These are phyloP conservation scores for Fusarium tricinctum DNA, from an alignment of 2,329 filamentous ascomycete species.

Conservation along the genomic window DNA sequence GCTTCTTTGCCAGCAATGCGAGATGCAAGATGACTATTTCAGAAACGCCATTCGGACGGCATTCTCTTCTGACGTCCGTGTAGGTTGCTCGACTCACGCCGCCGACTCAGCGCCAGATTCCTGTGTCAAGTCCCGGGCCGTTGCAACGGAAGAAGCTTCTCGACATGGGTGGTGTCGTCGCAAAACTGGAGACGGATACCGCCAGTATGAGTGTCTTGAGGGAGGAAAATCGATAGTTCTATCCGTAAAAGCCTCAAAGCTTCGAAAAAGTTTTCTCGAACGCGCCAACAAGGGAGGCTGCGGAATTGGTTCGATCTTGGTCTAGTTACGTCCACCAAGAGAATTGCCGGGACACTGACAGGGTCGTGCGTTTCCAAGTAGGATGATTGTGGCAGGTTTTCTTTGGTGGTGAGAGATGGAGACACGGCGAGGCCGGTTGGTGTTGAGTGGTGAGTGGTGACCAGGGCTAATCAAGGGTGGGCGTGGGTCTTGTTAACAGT, in stretches of 20 bases:
- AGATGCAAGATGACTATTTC: constrained; percentile 10
- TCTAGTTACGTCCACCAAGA: constrained; percentile 4
- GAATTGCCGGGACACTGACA: constrained; percentile 20
- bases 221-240: constrained; percentile 34
- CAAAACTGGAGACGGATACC: constrained; percentile 28
- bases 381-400: constrained; percentile 37
- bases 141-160: constrained; percentile 17
- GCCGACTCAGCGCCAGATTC: constrained; percentile 16
- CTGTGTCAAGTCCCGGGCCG: constrained; percentile 19
- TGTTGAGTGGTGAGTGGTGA: constrained; percentile 42
- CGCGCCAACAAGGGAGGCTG: constrained; percentile 17
- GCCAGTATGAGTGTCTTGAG: constrained; percentile 24
- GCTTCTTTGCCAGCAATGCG: constrained; percentile 15
- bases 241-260: constrained; percentile 16
- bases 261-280: constrained; percentile 39
- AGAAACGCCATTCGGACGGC: constrained; percentile 4
- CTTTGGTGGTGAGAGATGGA: constrained; percentile 47
- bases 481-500: constrained; percentile 38
- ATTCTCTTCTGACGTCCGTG: constrained; percentile 29
- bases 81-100: constrained; percentile 28
- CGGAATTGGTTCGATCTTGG: constrained; percentile 31
- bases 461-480: constrained; percentile 28
- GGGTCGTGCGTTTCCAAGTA: constrained; percentile 25
- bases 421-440: constrained; percentile 50
- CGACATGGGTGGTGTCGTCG: constrained; percentile 26